Evolutionary conservation across 805 yeast species (phyloP).

Genomic region (Isabelozyma heimii): DNA sequence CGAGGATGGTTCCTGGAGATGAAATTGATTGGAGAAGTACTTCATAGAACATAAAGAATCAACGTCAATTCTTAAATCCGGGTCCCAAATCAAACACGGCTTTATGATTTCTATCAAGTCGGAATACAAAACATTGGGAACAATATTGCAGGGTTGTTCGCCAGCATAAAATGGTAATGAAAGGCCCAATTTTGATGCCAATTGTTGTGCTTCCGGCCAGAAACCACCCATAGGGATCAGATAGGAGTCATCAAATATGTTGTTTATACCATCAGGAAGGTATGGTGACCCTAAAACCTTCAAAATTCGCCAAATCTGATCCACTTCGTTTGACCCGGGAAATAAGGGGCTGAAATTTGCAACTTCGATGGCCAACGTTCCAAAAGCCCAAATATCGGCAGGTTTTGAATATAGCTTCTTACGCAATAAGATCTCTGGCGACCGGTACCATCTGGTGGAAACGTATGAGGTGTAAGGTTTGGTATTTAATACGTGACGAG

Average conservation of each 20-base stretch:
- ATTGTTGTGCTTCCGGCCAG: slow-evolving; percentile 62
- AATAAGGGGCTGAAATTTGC: slow-evolving; percentile 75
- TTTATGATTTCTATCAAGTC: slow-evolving; percentile 42
- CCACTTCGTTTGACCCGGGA: slow-evolving; percentile 78
- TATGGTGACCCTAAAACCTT: slow-evolving; percentile 74
- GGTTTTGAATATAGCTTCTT: slow-evolving; percentile 63
- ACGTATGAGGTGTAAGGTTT: slow-evolving; percentile 71
- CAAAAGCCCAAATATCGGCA: slow-evolving; percentile 86
- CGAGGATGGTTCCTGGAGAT: neutral
- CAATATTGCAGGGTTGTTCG: slow-evolving; percentile 39
- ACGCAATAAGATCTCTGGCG: slow-evolving; percentile 76
- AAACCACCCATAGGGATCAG: slow-evolving; percentile 60
- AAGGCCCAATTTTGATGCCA: slow-evolving; percentile 56
- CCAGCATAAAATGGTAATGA: slow-evolving; percentile 57
- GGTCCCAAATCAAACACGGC: slow-evolving; percentile 74
- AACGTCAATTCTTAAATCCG: slow-evolving; percentile 57
- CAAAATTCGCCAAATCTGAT: slow-evolving; percentile 71
- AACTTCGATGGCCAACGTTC: slow-evolving; percentile 70
- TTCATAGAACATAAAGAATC: slow-evolving; percentile 46
- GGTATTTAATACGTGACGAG: slow-evolving; percentile 54
- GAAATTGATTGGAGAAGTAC: slow-evolving; percentile 42
- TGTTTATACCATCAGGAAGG: slow-evolving; percentile 16
- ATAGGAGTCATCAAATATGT: slow-evolving; percentile 5
- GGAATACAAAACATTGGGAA: slow-evolving; percentile 43
- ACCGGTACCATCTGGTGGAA: slow-evolving; percentile 82